Conservation (phyloP, 106 monocot species). For the Cymbidium sinense region DNA sequence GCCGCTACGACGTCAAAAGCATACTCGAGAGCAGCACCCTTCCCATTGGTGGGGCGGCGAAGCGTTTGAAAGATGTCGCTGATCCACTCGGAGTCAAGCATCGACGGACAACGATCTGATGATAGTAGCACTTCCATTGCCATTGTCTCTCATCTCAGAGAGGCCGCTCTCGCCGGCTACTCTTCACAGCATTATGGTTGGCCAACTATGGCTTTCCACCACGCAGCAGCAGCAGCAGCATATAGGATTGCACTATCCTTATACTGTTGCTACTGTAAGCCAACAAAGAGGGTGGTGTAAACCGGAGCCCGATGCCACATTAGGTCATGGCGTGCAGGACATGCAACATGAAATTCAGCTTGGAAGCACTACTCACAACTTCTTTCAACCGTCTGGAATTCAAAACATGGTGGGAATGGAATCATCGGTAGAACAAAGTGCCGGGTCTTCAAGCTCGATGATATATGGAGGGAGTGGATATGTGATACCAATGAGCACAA, state of each 20-base stretch:
- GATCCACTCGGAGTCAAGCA: constrained; percentile 33
- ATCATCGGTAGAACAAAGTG: neutral
- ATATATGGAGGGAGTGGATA: constrained; percentile 13
- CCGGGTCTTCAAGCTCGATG: neutral
- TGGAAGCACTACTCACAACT: constrained; percentile 26
- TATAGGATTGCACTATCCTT: constrained; percentile 30
- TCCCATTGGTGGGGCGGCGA: constrained; percentile 80
- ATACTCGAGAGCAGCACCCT: constrained; percentile 92
- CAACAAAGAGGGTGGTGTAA: constrained; percentile 40
- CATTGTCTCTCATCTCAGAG: constrained; percentile 8
- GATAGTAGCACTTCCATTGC: constrained; percentile 20
- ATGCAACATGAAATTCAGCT: constrained; percentile 18
- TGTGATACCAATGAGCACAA: constrained; percentile 35
- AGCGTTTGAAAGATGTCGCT: constrained; percentile 61
- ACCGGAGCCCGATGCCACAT: constrained; percentile 40
- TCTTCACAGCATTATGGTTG: constrained; percentile 29
- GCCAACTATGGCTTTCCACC: constrained; percentile 62
- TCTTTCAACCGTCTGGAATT: constrained; percentile 23
- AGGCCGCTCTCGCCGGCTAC: constrained; percentile 16
- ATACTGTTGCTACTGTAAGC: constrained; percentile 3
- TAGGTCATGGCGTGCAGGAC: constrained; percentile 29
- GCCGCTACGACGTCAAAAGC: constrained; percentile 95
- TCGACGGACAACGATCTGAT: too few species aligned
- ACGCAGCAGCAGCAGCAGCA: constrained; percentile 30
- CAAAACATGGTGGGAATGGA: constrained; percentile 10